These are phyloP conservation scores for Pythium apleroticum DNA, from an alignment of 352 stramenopile genomes.

Conservation along the genomic window DNA sequence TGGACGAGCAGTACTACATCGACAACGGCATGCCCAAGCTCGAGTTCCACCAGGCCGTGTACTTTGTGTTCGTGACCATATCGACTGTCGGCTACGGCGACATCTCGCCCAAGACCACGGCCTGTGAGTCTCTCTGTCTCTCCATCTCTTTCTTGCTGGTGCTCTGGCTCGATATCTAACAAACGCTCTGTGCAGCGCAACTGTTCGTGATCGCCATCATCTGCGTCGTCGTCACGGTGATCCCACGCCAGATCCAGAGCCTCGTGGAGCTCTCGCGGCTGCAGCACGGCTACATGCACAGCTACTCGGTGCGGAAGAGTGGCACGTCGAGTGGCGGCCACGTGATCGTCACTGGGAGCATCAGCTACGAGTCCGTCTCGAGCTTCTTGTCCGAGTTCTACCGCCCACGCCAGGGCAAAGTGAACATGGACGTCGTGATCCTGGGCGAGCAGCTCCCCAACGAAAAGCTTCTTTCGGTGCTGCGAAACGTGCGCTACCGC, in stretches of 20 bases:
- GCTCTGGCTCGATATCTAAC: background rate
- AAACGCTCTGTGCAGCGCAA: slow-evolving; percentile 31
- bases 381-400: slow-evolving; percentile 70
- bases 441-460: slow-evolving; percentile 37
- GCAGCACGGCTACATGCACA: slow-evolving; percentile 52
- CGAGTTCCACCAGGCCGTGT: slow-evolving; percentile 63
- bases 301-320: slow-evolving; percentile 42
- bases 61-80: slow-evolving; percentile 71
- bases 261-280: slow-evolving; percentile 52
- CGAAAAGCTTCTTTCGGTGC: slow-evolving; percentile 36
- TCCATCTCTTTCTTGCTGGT: background rate
- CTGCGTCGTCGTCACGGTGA: slow-evolving; percentile 55
- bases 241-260: slow-evolving; percentile 51
- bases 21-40: slow-evolving; percentile 31
- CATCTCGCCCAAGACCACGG: slow-evolving; percentile 47
- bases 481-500: slow-evolving; percentile 46
- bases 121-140: slow-evolving; percentile 27
- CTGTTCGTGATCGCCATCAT: slow-evolving; percentile 68
- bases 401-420: slow-evolving; percentile 43
- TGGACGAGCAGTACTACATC: slow-evolving; percentile 55
- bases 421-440: slow-evolving; percentile 69
- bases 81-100: slow-evolving; percentile 64
- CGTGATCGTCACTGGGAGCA: slow-evolving; percentile 48
- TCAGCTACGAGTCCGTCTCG: slow-evolving; percentile 44
- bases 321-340: slow-evolving; percentile 45